Evolutionary conservation across 805 yeast genomes (phyloP).

Genomic region (Debaryomyces maramus): DNA sequence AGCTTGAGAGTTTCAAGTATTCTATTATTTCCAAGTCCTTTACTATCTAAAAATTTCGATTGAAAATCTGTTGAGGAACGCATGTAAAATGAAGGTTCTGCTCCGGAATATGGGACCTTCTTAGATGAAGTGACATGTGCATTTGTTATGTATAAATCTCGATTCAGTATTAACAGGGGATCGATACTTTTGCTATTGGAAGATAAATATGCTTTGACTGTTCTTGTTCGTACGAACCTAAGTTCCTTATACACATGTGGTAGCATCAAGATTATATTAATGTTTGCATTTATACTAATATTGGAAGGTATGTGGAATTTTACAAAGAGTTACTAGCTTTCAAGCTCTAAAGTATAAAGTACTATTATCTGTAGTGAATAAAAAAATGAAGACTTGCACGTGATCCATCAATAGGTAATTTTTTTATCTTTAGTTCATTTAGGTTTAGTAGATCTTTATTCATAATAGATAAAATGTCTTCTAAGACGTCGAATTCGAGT

Average conservation of each 20-base stretch:
- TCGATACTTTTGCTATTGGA: conserved; percentile 9
- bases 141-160: conserved; percentile 20
- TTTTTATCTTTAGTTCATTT: too few species aligned
- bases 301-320: not conserved
- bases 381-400: not conserved
- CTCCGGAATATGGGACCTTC: conserved; percentile 13
- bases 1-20: conserved; percentile 10
- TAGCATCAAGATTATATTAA: not conserved
- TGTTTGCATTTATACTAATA: not conserved
- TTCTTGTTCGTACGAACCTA: not conserved
- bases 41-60: conserved; percentile 9
- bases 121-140: conserved; percentile 11
- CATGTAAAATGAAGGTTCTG: conserved; percentile 15
- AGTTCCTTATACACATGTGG: not conserved
- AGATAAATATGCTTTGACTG: not conserved
- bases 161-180: conserved; percentile 18
- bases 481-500: conserved; percentile 20
- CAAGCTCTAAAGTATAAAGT: too few species aligned
- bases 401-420: not conserved
- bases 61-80: conserved; percentile 16
- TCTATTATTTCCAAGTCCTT: conserved; percentile 10
- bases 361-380: too few species aligned
- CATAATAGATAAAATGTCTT: conserved; percentile 15
- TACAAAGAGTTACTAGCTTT: too few species aligned
- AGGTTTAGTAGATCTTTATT: not conserved